Percentiles rank a stretch among this genome's conserved stretches.
Conservation (phyloP, 108 stramenopile genomes). For the Fragilaria radians region DNA sequence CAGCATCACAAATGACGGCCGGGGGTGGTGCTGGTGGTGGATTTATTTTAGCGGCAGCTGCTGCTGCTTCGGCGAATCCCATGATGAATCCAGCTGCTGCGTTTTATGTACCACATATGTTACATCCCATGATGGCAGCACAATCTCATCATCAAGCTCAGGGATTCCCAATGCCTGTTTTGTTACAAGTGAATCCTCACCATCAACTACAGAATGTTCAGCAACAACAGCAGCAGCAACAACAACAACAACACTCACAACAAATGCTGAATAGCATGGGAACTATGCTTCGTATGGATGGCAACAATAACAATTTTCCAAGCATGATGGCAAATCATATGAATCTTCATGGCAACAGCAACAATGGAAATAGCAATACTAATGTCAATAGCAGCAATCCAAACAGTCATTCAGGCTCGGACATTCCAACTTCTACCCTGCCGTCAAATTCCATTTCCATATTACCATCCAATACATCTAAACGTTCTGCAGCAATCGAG, state of each 20-base stretch:
- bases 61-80: not conserved
- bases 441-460: too few species aligned
- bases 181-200: not conserved
- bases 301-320: too few species aligned
- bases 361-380: not conserved
- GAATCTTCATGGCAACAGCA: not conserved
- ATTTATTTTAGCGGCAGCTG: too few species aligned
- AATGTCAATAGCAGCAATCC: not conserved
- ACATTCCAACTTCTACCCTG: too few species aligned
- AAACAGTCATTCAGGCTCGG: too few species aligned
- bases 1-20: not conserved
- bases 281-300: not conserved
- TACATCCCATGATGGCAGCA: not conserved
- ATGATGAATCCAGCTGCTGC: not conserved
- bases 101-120: not conserved
- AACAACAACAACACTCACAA: not conserved
- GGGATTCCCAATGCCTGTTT: too few species aligned
- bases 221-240: not conserved
- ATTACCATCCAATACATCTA: too few species aligned
- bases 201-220: not conserved
- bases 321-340: too few species aligned
- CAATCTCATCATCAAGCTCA: not conserved
- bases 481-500: too few species aligned
- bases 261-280: not conserved
- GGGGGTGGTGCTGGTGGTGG: too few species aligned